A percentile compares a stretch with the other conserved stretches of the same genome.
phyloP scores from a whole-genome alignment of 495 filamentous ascomycete species.

The Annulohypoxylon nitens region DNA sequence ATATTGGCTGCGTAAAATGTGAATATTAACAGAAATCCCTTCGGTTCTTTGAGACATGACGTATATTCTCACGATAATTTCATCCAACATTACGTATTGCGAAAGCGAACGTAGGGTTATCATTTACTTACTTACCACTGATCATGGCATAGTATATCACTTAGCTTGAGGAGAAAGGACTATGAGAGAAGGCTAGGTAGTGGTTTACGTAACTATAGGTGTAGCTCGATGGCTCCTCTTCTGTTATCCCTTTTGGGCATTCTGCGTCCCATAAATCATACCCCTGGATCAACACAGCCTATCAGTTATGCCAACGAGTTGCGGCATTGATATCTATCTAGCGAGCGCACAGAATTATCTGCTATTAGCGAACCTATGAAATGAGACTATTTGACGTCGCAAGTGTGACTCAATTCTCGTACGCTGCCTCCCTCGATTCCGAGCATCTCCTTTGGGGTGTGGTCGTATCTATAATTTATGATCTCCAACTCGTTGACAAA shows the following conservation, averaged over 20 bases:
- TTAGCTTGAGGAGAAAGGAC: not conserved
- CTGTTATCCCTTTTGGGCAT: not conserved
- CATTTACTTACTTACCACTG: too few species aligned
- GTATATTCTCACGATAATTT: too few species aligned
- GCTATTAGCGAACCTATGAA: slow-evolving; percentile 5
- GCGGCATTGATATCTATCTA: slow-evolving; percentile 7
- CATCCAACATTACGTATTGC: too few species aligned
- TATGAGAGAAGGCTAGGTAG: not conserved
- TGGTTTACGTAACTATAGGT: not conserved
- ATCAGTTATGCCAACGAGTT: not conserved
- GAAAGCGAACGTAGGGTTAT: too few species aligned
- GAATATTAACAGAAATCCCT: too few species aligned
- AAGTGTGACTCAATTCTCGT: slow-evolving; percentile 4
- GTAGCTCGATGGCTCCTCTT: not conserved
- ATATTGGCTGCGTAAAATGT: too few species aligned
- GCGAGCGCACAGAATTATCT: not conserved
- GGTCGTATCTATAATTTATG: not conserved
- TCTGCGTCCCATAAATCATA: not conserved
- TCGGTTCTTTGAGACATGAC: too few species aligned
- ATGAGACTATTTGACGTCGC: not conserved
- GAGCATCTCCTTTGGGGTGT: not conserved
- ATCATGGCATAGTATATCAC: too few species aligned
- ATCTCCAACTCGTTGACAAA: slow-evolving; percentile 14
- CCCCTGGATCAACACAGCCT: not conserved
- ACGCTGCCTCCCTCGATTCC: slow-evolving; percentile 10